Evolutionary conservation across 345 rosid genomes (phyloP).

Genomic region (Anastatica hierochuntica): DNA sequence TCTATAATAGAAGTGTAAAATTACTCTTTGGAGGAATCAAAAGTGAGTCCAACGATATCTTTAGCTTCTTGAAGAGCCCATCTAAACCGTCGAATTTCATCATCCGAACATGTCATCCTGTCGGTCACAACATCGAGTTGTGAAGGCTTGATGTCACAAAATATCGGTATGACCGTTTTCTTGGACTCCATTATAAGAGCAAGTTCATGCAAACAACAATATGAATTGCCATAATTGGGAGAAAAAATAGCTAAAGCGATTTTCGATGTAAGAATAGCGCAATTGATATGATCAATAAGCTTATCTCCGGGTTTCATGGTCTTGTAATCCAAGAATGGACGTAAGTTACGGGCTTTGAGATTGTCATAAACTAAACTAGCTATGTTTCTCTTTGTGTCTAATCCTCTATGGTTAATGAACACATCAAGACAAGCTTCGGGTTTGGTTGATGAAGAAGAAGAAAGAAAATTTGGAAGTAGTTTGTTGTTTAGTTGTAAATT

Average conservation of each 20-base stretch:
- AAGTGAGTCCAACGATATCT: slow-evolving; percentile 52
- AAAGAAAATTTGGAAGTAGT: slow-evolving; percentile 9
- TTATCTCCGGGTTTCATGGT: slow-evolving; percentile 74
- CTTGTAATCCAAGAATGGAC: slow-evolving; percentile 62
- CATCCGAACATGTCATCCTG: slow-evolving; percentile 18
- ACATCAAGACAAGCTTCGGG: slow-evolving; percentile 35
- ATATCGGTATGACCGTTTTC: slow-evolving; percentile 62
- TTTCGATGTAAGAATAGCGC: slow-evolving; percentile 39
- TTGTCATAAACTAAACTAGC: slow-evolving; percentile 54
- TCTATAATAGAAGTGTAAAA: no score
- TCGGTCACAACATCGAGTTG: slow-evolving; percentile 36
- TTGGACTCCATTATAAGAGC: slow-evolving; percentile 59
- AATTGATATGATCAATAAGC: slow-evolving; percentile 48
- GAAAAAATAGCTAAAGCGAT: slow-evolving; percentile 55
- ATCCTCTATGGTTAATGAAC: slow-evolving; percentile 64
- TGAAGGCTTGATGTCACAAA: slow-evolving; percentile 67
- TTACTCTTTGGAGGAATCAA: slow-evolving; percentile 61
- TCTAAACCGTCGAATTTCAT: slow-evolving; percentile 39
- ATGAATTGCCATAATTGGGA: slow-evolving; percentile 51
- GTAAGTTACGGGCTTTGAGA: slow-evolving; percentile 30
- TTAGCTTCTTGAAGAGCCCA: slow-evolving; percentile 65
- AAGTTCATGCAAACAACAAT: slow-evolving; percentile 58
- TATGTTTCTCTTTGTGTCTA: slow-evolving; percentile 52
- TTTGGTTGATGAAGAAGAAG: slow-evolving; percentile 10
- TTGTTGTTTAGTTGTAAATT: slow-evolving; percentile 10